Conservation (phyloP, 768 basidiomycete genomes). For the Royoungia palumana region DNA sequence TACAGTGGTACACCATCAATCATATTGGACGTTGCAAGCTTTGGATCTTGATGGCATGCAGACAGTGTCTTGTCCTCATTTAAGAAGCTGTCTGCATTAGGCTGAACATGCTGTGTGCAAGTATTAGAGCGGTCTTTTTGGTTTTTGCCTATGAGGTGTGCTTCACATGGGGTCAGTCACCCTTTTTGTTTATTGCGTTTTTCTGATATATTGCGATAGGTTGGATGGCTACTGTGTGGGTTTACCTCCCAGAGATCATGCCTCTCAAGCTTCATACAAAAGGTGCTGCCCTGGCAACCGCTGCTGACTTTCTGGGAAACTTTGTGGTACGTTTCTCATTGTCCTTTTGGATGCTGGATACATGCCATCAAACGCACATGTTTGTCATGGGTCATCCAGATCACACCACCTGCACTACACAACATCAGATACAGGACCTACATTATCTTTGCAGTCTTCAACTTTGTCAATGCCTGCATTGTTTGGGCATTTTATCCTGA, state of each 20-base stretch:
- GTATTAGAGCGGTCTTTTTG: conserved; percentile 7
- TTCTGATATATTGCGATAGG: background rate
- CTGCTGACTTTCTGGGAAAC: conserved; percentile 7
- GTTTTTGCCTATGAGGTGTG: conserved; percentile 8
- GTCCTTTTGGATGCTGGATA: too few species aligned
- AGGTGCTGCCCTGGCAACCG: conserved; percentile 3
- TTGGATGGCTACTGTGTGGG: conserved; percentile 10
- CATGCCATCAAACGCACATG: background rate
- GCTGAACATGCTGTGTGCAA: conserved; percentile 1
- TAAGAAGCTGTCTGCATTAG: conserved; percentile 6
- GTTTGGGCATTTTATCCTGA: conserved; percentile 6
- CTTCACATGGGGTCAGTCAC: conserved; percentile 7
- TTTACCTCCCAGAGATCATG: conserved; percentile 8
- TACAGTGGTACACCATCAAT: conserved; percentile 8
- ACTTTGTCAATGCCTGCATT: conserved; percentile 2
- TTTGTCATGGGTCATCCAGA: conserved; percentile 4
- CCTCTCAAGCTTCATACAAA: conserved; percentile 8
- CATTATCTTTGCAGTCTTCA: conserved; percentile 4
- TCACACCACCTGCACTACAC: conserved; percentile 7
- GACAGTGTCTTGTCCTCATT: conserved; percentile 7
- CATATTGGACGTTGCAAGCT: conserved; percentile 9
- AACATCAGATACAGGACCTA: conserved; percentile 12
- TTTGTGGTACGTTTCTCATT: conserved; percentile 1
- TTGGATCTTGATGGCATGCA: conserved; percentile 7
- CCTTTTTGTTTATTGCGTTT: background rate